phyloP scores from a whole-genome alignment of 2,329 filamentous ascomycete species.

The Pyrenochaeta sp. region DNA sequence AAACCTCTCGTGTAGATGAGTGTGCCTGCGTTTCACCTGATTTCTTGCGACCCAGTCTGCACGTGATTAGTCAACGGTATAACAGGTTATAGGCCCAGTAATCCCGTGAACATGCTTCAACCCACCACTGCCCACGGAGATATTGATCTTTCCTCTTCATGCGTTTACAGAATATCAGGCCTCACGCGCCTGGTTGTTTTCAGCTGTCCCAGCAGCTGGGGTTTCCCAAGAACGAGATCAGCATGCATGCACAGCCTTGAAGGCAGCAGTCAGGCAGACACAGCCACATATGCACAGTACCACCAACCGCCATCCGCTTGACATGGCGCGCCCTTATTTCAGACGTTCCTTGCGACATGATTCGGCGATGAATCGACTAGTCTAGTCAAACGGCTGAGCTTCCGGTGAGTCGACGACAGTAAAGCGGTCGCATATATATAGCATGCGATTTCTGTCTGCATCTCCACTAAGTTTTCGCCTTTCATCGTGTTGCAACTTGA shows the following conservation, averaged over 20 bases:
- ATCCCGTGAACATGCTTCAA: background rate
- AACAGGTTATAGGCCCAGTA: background rate
- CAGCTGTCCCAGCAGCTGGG: background rate
- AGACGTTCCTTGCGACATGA: background rate
- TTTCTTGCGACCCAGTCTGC: background rate
- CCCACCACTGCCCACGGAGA: background rate
- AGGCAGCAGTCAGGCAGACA: background rate
- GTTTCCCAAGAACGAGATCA: background rate
- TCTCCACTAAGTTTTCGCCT: background rate
- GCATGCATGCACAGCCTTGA: background rate
- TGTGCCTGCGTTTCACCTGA: background rate
- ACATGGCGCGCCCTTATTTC: background rate
- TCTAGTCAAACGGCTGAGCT: constrained; percentile 5
- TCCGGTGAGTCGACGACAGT: background rate
- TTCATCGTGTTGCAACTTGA: background rate
- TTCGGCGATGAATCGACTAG: background rate
- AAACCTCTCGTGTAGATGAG: constrained; percentile 5
- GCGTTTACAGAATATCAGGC: background rate
- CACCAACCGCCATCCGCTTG: background rate
- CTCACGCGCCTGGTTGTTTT: background rate
- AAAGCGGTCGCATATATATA: background rate
- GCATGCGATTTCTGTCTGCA: background rate
- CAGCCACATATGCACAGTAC: background rate
- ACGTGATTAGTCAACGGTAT: too few relatives aligned
- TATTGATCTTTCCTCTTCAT: background rate